Percentiles rank a stretch among this genome's conserved stretches.
These are phyloP conservation scores for Hondaea fermentalgiana DNA, from an alignment of 108 stramenopile species.

Conservation along the genomic window DNA sequence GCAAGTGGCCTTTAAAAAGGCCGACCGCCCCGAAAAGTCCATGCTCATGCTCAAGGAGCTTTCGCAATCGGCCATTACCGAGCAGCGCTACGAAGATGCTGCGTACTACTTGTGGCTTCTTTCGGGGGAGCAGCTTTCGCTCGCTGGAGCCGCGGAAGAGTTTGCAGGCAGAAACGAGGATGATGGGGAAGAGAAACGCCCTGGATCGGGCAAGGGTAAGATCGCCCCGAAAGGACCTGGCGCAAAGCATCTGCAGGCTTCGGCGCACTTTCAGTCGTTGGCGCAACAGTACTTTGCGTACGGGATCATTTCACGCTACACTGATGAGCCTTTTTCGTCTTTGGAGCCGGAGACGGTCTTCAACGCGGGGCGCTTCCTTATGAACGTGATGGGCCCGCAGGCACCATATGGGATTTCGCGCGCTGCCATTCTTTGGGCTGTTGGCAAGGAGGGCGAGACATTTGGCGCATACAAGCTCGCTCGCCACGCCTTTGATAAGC, in stretches of 20 bases:
- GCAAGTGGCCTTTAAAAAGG: constrained; percentile 45
- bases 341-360: constrained; percentile 55
- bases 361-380: constrained; percentile 46
- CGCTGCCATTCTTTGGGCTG: constrained; percentile 53
- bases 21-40: constrained; percentile 42
- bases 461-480: constrained; percentile 59
- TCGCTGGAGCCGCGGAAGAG: neutral
- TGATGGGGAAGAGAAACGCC: too few relatives aligned
- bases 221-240: too few relatives aligned
- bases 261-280: constrained; percentile 20
- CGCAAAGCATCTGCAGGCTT: neutral
- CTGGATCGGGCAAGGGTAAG: too few relatives aligned
- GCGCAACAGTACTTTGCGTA: constrained; percentile 61
- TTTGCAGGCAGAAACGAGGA: too few relatives aligned
- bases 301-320: constrained; percentile 42
- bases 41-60: constrained; percentile 41
- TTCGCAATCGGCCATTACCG: constrained; percentile 40
- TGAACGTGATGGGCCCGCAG: constrained; percentile 42
- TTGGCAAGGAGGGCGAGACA: constrained; percentile 51
- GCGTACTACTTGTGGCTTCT: constrained; percentile 51
- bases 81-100: constrained; percentile 51
- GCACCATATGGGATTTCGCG: constrained; percentile 49
- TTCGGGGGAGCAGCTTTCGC: constrained; percentile 20
- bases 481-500: constrained; percentile 46
- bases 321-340: constrained; percentile 53